Evolutionary conservation across 2,329 filamentous ascomycete species (phyloP).

Genomic region (Microdochium paspali): DNA sequence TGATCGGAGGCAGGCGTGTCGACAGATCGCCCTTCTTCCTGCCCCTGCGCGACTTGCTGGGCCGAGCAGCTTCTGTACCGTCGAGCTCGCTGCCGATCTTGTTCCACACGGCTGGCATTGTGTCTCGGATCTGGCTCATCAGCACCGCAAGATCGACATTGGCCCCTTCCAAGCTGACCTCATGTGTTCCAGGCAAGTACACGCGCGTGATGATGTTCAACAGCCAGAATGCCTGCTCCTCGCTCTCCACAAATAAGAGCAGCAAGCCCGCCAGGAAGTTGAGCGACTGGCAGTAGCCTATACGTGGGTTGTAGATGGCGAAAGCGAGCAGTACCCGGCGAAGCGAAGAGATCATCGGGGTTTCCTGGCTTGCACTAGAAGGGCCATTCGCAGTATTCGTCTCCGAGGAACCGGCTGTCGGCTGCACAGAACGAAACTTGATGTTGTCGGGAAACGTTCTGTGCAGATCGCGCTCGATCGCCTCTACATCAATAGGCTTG

Average conservation of each 20-base stretch:
- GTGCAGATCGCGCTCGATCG: constrained; percentile 88
- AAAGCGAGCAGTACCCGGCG: constrained; percentile 84
- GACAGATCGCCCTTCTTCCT: constrained; percentile 28
- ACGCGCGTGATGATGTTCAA: constrained; percentile 84
- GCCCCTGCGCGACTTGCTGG: constrained; percentile 25
- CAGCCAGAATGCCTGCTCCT: constrained; percentile 89
- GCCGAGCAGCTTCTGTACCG: constrained; percentile 24
- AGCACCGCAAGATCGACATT: constrained; percentile 92
- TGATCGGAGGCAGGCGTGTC: constrained; percentile 72
- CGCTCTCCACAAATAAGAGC: constrained; percentile 76
- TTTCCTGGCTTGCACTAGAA: constrained; percentile 42
- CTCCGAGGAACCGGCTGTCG: constrained; percentile 19
- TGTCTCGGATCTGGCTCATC: constrained; percentile 77
- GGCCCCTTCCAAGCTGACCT: constrained; percentile 79
- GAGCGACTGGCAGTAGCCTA: constrained; percentile 91
- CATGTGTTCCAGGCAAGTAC: constrained; percentile 86
- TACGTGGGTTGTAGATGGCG: constrained; percentile 79
- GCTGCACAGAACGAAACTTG: constrained; percentile 62
- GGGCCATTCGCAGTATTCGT: constrained; percentile 13
- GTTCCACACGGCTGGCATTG: constrained; percentile 73
- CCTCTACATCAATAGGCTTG: constrained; percentile 68
- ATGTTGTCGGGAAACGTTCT: constrained; percentile 93
- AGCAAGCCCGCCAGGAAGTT: constrained; percentile 91
- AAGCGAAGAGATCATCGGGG: constrained; percentile 69
- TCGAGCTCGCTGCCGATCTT: constrained; percentile 79